Conservation (phyloP, 2,329 filamentous ascomycete genomes). For the Herpotrichia juniperi region DNA sequence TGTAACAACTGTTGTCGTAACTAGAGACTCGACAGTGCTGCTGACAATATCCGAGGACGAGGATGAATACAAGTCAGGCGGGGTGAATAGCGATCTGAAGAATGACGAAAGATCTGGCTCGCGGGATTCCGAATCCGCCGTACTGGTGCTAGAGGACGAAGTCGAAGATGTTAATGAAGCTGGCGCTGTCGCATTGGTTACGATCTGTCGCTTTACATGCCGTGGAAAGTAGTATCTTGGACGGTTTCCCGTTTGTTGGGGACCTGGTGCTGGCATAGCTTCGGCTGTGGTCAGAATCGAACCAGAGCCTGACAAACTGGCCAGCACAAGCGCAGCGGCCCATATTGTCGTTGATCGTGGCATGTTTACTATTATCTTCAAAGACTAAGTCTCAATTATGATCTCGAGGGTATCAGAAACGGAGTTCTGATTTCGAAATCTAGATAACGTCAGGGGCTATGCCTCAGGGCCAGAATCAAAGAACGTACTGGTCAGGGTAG, state of each 20-base stretch:
- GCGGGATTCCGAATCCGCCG: slow-evolving; percentile 23
- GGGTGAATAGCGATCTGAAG: slow-evolving; percentile 31
- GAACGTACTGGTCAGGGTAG: slow-evolving; percentile 45
- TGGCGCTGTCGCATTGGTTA: slow-evolving; percentile 39
- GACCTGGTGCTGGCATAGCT: slow-evolving; percentile 53
- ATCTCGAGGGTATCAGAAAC: slow-evolving; percentile 27
- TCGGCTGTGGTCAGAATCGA: slow-evolving; percentile 54
- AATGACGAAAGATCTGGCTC: slow-evolving; percentile 32
- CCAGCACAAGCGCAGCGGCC: slow-evolving; percentile 52
- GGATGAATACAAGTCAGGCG: slow-evolving; percentile 15
- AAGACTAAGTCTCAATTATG: slow-evolving; percentile 32
- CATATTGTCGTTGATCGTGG: slow-evolving; percentile 52
- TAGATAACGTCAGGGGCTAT: slow-evolving; percentile 8
- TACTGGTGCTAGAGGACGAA: slow-evolving; percentile 25
- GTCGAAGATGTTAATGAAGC: slow-evolving; percentile 29
- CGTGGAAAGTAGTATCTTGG: slow-evolving; percentile 57
- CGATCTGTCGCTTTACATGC: slow-evolving; percentile 51
- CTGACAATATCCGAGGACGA: slow-evolving; percentile 5
- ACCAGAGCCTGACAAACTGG: slow-evolving; percentile 53
- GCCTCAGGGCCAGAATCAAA: neutral
- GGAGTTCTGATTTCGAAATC: slow-evolving; percentile 20
- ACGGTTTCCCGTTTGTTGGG: slow-evolving; percentile 38
- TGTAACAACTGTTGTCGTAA: slow-evolving; percentile 19
- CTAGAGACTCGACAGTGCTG: neutral
- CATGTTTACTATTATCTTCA: slow-evolving; percentile 48